Conservation (phyloP, 805 yeast species). For the Hanseniaspora hatyaiensis region DNA sequence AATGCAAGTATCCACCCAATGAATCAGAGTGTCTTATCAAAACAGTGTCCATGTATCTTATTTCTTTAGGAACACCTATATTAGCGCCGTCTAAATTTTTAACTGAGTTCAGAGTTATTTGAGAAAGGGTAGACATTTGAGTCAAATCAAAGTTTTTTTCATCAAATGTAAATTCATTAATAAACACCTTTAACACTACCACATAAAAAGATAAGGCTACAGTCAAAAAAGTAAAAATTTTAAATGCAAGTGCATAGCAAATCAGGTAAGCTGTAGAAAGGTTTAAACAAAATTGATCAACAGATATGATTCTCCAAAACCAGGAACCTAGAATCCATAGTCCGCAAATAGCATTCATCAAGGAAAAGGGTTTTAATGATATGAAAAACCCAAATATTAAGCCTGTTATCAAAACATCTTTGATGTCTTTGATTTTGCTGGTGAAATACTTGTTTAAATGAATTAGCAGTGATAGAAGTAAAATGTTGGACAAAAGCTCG, state of each 20-base stretch:
- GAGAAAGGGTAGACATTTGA: slow-evolving; percentile 56
- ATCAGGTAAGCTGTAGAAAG: background rate
- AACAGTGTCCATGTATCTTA: slow-evolving; percentile 60
- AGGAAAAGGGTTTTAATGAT: slow-evolving; percentile 5
- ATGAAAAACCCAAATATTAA: slow-evolving; percentile 1
- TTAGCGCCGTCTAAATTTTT: slow-evolving; percentile 32
- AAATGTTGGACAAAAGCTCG: slow-evolving; percentile 1
- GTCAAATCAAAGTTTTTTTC: slow-evolving; percentile 40
- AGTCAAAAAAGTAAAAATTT: slow-evolving; percentile 17
- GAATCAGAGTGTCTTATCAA: slow-evolving; percentile 60
- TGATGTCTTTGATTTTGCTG: background rate
- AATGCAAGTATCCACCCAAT: slow-evolving; percentile 68
- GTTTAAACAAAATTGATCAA: slow-evolving; percentile 2
- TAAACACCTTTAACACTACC: slow-evolving; percentile 21
- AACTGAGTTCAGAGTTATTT: slow-evolving; percentile 42
- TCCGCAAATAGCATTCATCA: background rate
- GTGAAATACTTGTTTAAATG: background rate
- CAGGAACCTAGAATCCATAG: background rate
- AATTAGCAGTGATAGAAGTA: background rate
- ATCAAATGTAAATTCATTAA: slow-evolving; percentile 32
- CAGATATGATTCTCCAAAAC: slow-evolving; percentile 7
- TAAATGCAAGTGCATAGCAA: slow-evolving; percentile 9
- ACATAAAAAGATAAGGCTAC: slow-evolving; percentile 11
- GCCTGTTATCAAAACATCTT: background rate
- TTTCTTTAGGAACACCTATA: slow-evolving; percentile 43